These are phyloP conservation scores for Syzygium malaccense DNA, from an alignment of 441 rosid species.

Conservation along the genomic window DNA sequence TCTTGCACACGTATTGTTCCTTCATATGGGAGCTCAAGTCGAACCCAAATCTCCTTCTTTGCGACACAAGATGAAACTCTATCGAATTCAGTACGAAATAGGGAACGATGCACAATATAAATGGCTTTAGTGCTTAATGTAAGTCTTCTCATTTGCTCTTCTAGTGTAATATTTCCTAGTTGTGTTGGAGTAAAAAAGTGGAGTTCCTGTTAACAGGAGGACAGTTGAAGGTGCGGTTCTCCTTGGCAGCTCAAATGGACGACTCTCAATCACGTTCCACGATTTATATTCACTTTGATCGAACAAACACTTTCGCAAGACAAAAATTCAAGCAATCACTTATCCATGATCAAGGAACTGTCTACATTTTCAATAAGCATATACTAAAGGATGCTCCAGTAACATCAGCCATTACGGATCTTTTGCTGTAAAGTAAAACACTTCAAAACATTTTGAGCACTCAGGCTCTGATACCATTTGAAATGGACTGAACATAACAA, in stretches of 20 bases:
- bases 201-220: too few species aligned
- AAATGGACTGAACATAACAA: neutral
- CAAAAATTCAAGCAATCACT: neutral
- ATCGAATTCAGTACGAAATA: neutral
- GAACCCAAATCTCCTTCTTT: too few species aligned
- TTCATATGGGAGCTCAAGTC: too few species aligned
- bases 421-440: neutral
- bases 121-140: neutral
- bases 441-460: neutral
- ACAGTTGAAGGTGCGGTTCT: neutral
- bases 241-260: neutral
- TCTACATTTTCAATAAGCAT: neutral
- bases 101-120: neutral
- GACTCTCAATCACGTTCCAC: neutral
- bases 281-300: neutral
- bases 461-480: neutral
- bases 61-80: neutral
- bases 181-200: too few species aligned
- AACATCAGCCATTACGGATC: neutral
- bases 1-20: neutral
- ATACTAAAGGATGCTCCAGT: neutral
- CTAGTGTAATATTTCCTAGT: too few species aligned
- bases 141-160: too few species aligned
- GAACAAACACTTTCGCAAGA: neutral
- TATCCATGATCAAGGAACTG: neutral